phyloP scores from a whole-genome alignment of 2,329 filamentous ascomycete genomes.

The Fusarium agapanthi region DNA sequence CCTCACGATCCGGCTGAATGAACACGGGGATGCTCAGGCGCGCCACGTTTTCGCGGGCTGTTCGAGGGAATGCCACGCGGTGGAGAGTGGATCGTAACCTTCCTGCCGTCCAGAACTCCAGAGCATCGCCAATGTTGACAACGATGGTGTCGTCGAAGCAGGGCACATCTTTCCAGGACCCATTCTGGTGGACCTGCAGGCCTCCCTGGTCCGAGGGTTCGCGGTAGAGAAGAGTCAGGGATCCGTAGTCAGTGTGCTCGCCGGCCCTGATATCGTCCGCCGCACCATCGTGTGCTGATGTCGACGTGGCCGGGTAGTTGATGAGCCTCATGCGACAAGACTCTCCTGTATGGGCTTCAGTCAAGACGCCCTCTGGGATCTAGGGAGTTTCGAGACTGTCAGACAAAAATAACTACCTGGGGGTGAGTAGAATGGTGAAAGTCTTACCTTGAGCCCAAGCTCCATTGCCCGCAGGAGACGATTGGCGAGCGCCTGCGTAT shows the following conservation, averaged over 20 bases:
- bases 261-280: neutral
- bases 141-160: neutral
- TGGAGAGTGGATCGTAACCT: neutral
- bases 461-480: neutral
- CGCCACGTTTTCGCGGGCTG: neutral
- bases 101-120: neutral
- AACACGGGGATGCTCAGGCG: neutral
- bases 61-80: neutral
- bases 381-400: rapidly evolving
- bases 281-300: neutral
- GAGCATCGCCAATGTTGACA: neutral
- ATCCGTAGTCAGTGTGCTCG: neutral
- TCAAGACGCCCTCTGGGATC: neutral
- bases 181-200: neutral
- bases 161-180: neutral
- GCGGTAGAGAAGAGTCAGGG: neutral
- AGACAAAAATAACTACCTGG: rapidly evolving
- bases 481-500: neutral
- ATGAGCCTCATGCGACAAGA: neutral
- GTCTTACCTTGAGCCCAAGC: neutral
- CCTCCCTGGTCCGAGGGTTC: neutral
- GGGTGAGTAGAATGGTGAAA: neutral
- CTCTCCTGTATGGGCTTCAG: neutral
- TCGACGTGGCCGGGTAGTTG: neutral
- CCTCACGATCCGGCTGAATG: neutral